Base-by-base conservation (phyloP, 2,329 filamentous ascomycete species). In the Lithohypha guttulata region DNA sequence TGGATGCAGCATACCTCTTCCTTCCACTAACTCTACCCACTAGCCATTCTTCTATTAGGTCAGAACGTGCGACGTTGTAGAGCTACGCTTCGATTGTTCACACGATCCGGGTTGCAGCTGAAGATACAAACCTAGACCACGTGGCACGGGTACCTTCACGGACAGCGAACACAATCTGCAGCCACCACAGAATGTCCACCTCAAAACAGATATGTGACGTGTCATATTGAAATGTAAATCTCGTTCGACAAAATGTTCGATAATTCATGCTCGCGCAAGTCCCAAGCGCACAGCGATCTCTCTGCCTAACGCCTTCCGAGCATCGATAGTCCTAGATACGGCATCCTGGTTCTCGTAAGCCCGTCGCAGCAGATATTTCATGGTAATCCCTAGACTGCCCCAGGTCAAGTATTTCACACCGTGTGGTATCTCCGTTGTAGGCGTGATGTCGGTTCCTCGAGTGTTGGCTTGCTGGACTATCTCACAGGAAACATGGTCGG, bases 351-450 rank as follows among this genome's bases (percentile, higher is more conserved):
- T 77, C 61, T 76, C 73, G 37, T 67, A 66, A n/a, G 73, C 73
- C 33, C 72, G 52, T 27, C 73, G 55, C 23, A 75, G 54, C 30
- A 81, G 59, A 58, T 80, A 93, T 59, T 85, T 82, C 50, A 94
- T 75, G 60, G 87, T 94, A 64, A 94, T 84, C 2, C 60, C 61
- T 55, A 73, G 65, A 3, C 59, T 65, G 1, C 73, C 73, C 71
- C 72, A 77, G 2, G 68, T 66, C 34, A 70, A 66, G 46, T 67
- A 69, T 57, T 77, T 77, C 51, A 68, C 71, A 2, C 71, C 68
- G 42, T 60, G 62, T 11, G 66, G 66, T n/a, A 53, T 48, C 34
- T 67, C 62, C 33, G 52, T 47, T 46, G 49, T 42, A 19, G 52
- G 51, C 20, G 47, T 26, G 15, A 57, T 56, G 21, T 39, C 21